Conservation (phyloP, 2,329 filamentous ascomycete species). For the Lojkania enalia region DNA sequence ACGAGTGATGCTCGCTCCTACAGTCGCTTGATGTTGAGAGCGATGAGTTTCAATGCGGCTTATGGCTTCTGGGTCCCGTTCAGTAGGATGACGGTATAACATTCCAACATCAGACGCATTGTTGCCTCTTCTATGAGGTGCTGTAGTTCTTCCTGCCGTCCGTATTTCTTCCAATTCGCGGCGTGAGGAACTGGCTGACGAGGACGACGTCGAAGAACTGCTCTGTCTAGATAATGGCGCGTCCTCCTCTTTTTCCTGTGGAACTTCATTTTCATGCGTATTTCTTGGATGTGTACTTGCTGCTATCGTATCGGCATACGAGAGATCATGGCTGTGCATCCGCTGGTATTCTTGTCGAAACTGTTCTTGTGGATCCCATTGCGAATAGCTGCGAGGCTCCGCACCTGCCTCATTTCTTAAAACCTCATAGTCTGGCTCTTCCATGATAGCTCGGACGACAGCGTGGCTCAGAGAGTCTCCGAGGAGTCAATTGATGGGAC, state of each 20-base stretch:
- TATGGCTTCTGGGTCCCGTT: constrained; percentile 70
- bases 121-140: constrained; percentile 23
- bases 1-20: constrained; percentile 56
- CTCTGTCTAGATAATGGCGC: constrained; percentile 26
- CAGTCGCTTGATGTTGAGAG: constrained; percentile 72
- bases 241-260: constrained; percentile 23
- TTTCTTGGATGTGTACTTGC: not conserved
- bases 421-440: constrained; percentile 36
- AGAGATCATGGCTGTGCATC: constrained; percentile 23
- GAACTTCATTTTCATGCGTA: constrained; percentile 2
- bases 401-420: constrained; percentile 35
- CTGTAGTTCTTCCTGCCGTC: constrained; percentile 20
- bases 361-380: constrained; percentile 35
- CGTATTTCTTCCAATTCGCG: constrained; percentile 34
- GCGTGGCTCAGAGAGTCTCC: no score
- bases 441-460: constrained; percentile 21
- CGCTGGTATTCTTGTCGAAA: constrained; percentile 31
- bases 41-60: constrained; percentile 71
- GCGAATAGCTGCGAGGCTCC: constrained; percentile 26
- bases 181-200: constrained; percentile 23
- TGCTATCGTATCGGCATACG: constrained; percentile 14
- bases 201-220: constrained; percentile 21
- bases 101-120: constrained; percentile 21
- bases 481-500: not conserved
- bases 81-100: constrained; percentile 46